Evolutionary conservation across 2,329 filamentous ascomycete species (phyloP).

Genomic region (Trichoderma breve): DNA sequence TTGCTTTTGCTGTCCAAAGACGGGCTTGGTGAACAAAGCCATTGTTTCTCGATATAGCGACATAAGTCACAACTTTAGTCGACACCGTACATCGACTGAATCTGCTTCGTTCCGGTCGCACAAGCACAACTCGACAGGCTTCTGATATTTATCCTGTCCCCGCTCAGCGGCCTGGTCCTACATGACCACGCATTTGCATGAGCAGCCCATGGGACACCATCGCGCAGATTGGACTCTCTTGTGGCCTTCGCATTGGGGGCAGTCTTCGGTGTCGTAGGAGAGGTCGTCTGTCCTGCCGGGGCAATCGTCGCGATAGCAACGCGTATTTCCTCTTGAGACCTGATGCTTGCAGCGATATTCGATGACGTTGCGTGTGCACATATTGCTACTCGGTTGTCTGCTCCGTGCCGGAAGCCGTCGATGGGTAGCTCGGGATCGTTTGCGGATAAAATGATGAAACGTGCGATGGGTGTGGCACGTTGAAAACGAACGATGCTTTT

Average conservation of each 20-base stretch:
- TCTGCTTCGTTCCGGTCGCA: neutral
- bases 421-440: neutral
- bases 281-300: slow-evolving; percentile 33
- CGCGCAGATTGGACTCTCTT: slow-evolving; percentile 33
- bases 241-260: slow-evolving; percentile 36
- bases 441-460: neutral
- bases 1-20: neutral
- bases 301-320: slow-evolving; percentile 36
- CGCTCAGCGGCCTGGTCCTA: neutral
- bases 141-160: neutral
- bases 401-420: neutral
- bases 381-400: slow-evolving; percentile 21
- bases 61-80: neutral
- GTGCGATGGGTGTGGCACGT: neutral
- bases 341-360: slow-evolving; percentile 39
- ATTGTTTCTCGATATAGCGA: neutral
- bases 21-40: neutral
- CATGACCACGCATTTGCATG: slow-evolving; percentile 28
- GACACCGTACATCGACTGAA: neutral
- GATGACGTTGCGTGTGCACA: slow-evolving; percentile 36
- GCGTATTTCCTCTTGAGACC: slow-evolving; percentile 36
- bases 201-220: slow-evolving; percentile 39
- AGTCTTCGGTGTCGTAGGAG: slow-evolving; percentile 32
- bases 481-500: neutral
- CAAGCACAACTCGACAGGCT: neutral